Percentiles rank a stretch among this genome's conserved stretches.
Conservation (phyloP, 306 rosid genomes). For the Begonia fuchsioides region DNA sequence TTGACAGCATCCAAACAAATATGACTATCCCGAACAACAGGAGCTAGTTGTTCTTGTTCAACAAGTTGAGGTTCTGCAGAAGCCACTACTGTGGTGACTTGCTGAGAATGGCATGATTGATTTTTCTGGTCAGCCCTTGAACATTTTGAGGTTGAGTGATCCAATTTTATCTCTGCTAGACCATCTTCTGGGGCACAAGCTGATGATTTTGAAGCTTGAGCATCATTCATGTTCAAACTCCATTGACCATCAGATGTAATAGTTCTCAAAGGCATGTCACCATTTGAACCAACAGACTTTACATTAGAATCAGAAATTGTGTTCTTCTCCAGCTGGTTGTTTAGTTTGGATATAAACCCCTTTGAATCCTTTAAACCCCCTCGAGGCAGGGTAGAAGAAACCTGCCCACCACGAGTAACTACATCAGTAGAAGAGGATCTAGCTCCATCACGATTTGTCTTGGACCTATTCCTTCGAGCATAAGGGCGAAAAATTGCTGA, state of each 20-base stretch:
- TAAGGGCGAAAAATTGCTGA: slow-evolving; percentile 87
- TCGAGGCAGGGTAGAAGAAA: too few relatives aligned
- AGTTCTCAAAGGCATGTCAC: slow-evolving; percentile 32
- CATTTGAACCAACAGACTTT: slow-evolving; percentile 53
- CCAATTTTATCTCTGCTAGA: slow-evolving; percentile 37
- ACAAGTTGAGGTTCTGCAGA: slow-evolving; percentile 28
- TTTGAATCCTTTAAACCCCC: slow-evolving; percentile 50
- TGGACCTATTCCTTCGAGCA: slow-evolving; percentile 92
- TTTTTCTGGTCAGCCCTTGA: slow-evolving; percentile 23
- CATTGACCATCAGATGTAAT: slow-evolving; percentile 21
- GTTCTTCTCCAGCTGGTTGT: slow-evolving; percentile 43
- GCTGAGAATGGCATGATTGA: slow-evolving; percentile 26
- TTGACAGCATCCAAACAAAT: slow-evolving; percentile 26
- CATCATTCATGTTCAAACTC: slow-evolving; percentile 31
- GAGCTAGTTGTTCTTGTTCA: slow-evolving; percentile 27
- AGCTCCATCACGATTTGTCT: slow-evolving; percentile 65
- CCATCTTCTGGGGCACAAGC: slow-evolving; percentile 23
- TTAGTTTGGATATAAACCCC: slow-evolving; percentile 32
- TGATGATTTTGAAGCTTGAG: slow-evolving; percentile 19
- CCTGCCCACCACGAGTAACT: slow-evolving; percentile 6
- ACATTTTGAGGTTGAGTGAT: slow-evolving; percentile 21
- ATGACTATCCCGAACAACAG: slow-evolving; percentile 22
- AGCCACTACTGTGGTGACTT: slow-evolving; percentile 22
- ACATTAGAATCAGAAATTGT: slow-evolving; percentile 37
- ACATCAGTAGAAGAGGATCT: slow-evolving; percentile 26